Conservation (phyloP, 257 asterid species). For the Nicotiana benthamiana region DNA sequence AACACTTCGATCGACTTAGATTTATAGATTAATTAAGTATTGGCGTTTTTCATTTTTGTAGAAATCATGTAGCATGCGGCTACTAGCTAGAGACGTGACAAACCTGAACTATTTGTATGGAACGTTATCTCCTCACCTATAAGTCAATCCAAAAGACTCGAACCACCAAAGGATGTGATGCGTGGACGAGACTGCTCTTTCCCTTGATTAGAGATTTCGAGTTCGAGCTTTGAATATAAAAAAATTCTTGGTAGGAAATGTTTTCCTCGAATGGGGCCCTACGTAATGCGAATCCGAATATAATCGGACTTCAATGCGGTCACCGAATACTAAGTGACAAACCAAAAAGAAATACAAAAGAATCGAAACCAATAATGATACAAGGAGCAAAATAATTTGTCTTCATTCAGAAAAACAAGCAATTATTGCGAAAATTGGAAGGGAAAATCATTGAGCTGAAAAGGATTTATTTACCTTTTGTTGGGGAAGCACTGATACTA, state of each 20-base stretch:
- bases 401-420: neutral
- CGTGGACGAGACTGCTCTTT: too few species aligned
- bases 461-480: neutral
- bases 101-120: neutral
- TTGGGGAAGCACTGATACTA: neutral
- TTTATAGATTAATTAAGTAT: neutral
- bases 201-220: too few species aligned
- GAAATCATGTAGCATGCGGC: neutral
- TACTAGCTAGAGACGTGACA: neutral
- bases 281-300: too few species aligned
- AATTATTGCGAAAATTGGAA: neutral
- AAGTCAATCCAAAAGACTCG: neutral
- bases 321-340: too few species aligned
- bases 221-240: too few species aligned
- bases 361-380: neutral
- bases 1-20: neutral
- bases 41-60: neutral
- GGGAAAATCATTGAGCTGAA: neutral
- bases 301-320: too few species aligned
- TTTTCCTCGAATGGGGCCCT: too few species aligned
- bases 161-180: too few species aligned
- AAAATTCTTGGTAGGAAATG: too few species aligned
- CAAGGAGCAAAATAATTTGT: neutral
- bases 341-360: too few species aligned
- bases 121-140: neutral